phyloP scores from a whole-genome alignment of 352 stramenopile genomes.

The Aphanomyces stellatus region DNA sequence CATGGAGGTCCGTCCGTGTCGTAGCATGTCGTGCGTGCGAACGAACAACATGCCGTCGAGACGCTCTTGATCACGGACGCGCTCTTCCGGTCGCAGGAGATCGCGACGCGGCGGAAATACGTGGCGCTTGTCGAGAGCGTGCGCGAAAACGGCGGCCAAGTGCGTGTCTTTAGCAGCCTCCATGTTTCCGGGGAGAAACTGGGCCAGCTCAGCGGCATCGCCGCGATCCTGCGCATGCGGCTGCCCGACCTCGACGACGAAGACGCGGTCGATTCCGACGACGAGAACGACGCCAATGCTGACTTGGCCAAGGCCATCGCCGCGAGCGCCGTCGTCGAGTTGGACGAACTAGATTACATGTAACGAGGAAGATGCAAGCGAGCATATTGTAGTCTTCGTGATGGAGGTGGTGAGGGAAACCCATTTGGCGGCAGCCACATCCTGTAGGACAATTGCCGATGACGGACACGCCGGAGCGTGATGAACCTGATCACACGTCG shows the following conservation, averaged over 20 bases:
- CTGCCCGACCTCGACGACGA: slow-evolving; percentile 94
- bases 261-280: slow-evolving; percentile 44
- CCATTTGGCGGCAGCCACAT: too few relatives aligned
- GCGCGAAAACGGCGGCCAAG: slow-evolving; percentile 82
- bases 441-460: too few relatives aligned
- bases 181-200: slow-evolving; percentile 95
- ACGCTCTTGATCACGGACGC: slow-evolving; percentile 93
- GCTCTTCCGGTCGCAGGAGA: slow-evolving; percentile 89
- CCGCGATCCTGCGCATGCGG: slow-evolving; percentile 93
- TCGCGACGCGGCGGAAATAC: slow-evolving; percentile 87
- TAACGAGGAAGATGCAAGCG: too few relatives aligned
- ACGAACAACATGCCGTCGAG: slow-evolving; percentile 91
- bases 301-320: neutral
- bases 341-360: slow-evolving; percentile 20
- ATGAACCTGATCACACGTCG: too few relatives aligned
- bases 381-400: too few relatives aligned
- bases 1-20: neutral
- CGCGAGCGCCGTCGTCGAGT: slow-evolving; percentile 3
- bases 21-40: slow-evolving; percentile 81
- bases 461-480: too few relatives aligned
- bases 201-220: slow-evolving; percentile 90
- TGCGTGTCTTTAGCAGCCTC: slow-evolving; percentile 92
- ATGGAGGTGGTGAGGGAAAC: too few relatives aligned
- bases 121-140: slow-evolving; percentile 93
- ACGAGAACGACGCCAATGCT: slow-evolving; percentile 27